phyloP scores from a whole-genome alignment of 139 green algal species.

The Chlorella ohadii region DNA sequence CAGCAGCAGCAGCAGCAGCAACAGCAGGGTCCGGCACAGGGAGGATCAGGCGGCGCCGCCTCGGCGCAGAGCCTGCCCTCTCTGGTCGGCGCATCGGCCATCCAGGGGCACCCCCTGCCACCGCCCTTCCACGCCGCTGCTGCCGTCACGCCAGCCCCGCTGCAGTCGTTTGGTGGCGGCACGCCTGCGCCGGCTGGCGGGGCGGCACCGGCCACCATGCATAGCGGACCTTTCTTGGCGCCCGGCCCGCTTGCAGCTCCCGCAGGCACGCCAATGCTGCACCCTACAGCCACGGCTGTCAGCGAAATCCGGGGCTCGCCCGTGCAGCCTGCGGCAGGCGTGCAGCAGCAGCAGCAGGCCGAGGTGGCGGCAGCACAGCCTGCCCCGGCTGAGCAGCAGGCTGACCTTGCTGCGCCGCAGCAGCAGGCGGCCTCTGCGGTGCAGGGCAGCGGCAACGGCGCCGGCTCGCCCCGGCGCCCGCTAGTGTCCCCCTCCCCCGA shows the following conservation, averaged over 20 bases:
- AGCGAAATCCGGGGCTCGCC: slow-evolving; percentile 22
- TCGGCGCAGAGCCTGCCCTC: slow-evolving; percentile 23
- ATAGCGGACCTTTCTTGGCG: background rate
- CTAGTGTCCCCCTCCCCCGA: background rate
- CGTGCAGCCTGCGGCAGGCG: background rate
- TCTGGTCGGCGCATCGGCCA: slow-evolving; percentile 15
- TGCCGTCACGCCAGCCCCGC: background rate
- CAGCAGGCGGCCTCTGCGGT: background rate
- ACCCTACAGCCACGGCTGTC: background rate
- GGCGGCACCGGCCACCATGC: background rate
- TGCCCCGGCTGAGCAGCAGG: background rate
- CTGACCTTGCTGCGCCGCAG: background rate
- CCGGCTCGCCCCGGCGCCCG: background rate
- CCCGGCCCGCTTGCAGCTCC: background rate
- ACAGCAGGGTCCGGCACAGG: background rate
- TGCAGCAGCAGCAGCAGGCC: background rate
- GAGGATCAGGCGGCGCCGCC: background rate
- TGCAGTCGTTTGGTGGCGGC: slow-evolving; percentile 11
- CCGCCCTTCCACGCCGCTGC: background rate
- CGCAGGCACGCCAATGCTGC: too few relatives aligned
- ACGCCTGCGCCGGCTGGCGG: background rate
- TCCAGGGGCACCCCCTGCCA: slow-evolving; percentile 35
- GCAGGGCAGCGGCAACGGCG: slow-evolving; percentile 9
- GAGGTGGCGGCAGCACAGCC: background rate
- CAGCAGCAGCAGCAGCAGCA: slow-evolving; percentile 2